These are phyloP conservation scores for Solanum medicagineum DNA, from an alignment of 257 asterid genomes.

Conservation along the genomic window DNA sequence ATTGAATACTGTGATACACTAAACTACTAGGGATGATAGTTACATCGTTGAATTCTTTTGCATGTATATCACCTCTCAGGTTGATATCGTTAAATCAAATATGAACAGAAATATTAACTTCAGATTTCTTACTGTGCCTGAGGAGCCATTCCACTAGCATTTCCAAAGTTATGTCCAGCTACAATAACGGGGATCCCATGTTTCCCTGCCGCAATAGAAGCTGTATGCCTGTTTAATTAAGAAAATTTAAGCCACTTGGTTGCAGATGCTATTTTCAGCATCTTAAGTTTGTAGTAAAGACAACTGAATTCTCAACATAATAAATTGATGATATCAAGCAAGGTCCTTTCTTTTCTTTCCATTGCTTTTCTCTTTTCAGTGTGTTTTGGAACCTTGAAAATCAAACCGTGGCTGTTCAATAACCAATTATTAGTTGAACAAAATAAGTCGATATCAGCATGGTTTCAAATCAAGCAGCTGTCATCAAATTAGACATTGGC, in stretches of 20 bases:
- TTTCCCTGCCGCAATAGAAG: slow-evolving; percentile 92
- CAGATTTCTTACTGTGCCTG: slow-evolving; percentile 75
- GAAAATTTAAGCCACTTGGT: not conserved
- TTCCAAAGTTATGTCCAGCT: slow-evolving; percentile 84
- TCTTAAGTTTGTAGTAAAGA: not conserved
- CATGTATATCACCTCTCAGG: not conserved
- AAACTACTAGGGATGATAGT: not conserved
- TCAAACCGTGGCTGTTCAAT: not conserved
- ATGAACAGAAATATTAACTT: not conserved
- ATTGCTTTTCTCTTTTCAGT: not conserved
- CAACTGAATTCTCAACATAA: not conserved
- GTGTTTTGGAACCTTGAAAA: not conserved
- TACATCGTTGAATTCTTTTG: not conserved
- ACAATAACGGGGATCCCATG: slow-evolving; percentile 87
- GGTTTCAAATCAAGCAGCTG: not conserved
- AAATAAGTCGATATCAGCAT: not conserved
- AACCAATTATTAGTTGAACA: not conserved
- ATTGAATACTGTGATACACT: not conserved
- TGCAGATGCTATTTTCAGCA: not conserved
- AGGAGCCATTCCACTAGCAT: slow-evolving; percentile 99
- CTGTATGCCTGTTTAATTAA: slow-evolving; percentile 65
- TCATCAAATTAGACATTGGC: not conserved
- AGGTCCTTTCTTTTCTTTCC: not conserved
- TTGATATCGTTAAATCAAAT: not conserved
- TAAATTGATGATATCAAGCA: not conserved